Base-by-base conservation (phyloP, 352 stramenopile genomes). In the Globisporangium ultimum region DNA sequence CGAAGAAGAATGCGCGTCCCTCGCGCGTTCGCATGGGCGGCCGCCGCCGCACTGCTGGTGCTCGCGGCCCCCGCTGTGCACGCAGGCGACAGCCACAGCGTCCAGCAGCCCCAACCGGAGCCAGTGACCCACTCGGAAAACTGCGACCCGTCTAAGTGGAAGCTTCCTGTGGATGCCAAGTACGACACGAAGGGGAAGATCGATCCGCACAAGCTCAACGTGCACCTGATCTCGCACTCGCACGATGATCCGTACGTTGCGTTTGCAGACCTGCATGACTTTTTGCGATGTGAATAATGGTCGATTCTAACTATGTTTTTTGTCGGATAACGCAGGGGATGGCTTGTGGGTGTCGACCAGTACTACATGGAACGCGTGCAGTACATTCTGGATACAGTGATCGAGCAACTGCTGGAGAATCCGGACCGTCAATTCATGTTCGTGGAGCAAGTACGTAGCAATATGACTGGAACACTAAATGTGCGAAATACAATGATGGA, bases 341-440 rank as follows among this genome's bases (percentile, higher is more conserved):
- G 97, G 97, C 71, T 98, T 11, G 90, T 98, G 56, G 98, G 91
- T 1, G 87, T 99, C 18, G 97, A 99, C 68, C 91, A 99, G 75
- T 99, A 99, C 68, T 99, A 97, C 72, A 80, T 87, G 54, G 55
- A 93, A 49, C 72, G 74, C 21, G 97, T 99, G 36, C 80, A 97
- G 47, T 97, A 95, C 70, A 99, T 99, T 60, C 59, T 99, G 36
- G 91, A 98, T 67, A 97, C 89, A 34, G 88, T 96, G 8, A 76
- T 98, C 11, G 67, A 88, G 47, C 74, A 96, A 55, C 78, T 99
- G 1, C 51, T 86, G 50, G 63, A 85, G 51, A 94, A 98, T 68
- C 85, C 90, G 13, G 71, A 97, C 62, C 84, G 94, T 53, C 94
- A 91, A 55, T 98, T 98, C 68, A 97, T 97, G 66, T 98, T 97